Conservation (phyloP, 345 rosid species). For the Camelina laxa region DNA sequence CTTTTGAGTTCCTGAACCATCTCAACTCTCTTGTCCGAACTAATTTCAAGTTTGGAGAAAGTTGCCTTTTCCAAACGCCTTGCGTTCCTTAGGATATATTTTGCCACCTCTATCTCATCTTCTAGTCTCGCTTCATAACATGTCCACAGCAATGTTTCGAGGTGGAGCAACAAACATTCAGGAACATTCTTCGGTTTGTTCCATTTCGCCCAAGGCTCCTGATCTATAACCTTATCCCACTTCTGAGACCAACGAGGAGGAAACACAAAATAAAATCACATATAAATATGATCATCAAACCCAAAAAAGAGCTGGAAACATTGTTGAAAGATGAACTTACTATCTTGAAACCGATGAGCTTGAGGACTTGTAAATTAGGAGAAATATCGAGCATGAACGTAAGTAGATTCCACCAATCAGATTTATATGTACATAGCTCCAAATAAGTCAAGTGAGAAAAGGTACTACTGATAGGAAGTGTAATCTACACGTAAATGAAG, state of each 20-base stretch:
- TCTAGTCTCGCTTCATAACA: neutral
- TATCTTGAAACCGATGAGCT: neutral
- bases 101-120: neutral
- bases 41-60: neutral
- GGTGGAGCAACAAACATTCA: neutral
- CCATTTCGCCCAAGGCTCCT: neutral
- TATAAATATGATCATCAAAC: no score
- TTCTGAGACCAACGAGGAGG: neutral
- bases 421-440: neutral
- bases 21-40: neutral
- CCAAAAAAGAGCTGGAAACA: neutral
- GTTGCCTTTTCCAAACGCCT: neutral
- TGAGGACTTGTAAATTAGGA: slow-evolving; percentile 11
- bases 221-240: no score
- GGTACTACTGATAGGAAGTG: neutral
- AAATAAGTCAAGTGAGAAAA: neutral
- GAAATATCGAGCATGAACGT: neutral
- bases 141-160: neutral
- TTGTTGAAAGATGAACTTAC: no score
- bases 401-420: slow-evolving; percentile 1
- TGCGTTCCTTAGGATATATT: neutral
- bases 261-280: neutral
- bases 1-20: neutral
- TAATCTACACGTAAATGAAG: no score
- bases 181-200: neutral